These are phyloP conservation scores for Gamarada debralockiae DNA, from an alignment of 495 filamentous ascomycete genomes.

Conservation along the genomic window DNA sequence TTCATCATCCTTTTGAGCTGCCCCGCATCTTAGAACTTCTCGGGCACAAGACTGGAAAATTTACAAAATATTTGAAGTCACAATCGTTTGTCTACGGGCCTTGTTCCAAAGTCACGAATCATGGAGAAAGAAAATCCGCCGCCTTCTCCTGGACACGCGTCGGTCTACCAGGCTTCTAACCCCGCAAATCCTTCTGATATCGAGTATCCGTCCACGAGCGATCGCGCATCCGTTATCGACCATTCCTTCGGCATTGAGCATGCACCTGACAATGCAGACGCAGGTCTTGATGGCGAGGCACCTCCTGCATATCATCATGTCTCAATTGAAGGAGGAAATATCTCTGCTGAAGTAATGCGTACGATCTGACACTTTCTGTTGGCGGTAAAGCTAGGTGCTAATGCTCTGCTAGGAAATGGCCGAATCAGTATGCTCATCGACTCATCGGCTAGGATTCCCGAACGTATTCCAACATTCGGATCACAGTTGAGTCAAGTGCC, in stretches of 20 bases:
- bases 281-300: slow-evolving; percentile 6
- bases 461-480: neutral
- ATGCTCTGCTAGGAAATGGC: neutral
- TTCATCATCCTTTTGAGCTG: too few species aligned
- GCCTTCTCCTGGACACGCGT: neutral
- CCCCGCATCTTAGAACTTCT: too few species aligned
- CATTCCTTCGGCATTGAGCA: neutral
- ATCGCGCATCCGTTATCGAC: neutral
- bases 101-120: too few species aligned
- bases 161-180: neutral
- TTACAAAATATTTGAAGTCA: too few species aligned
- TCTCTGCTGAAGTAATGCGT: neutral
- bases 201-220: neutral
- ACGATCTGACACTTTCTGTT: neutral
- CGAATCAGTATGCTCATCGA: slow-evolving; percentile 2
- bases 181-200: neutral
- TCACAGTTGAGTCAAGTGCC: neutral
- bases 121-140: too few species aligned
- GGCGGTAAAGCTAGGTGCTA: neutral
- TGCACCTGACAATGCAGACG: neutral
- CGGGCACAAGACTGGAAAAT: too few species aligned
- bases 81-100: too few species aligned
- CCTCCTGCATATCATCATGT: slow-evolving; percentile 9
- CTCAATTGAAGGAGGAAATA: slow-evolving; percentile 6
- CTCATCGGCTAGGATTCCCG: neutral